These are phyloP conservation scores for Vigna radiata DNA, from an alignment of 306 rosid species.

Conservation along the genomic window DNA sequence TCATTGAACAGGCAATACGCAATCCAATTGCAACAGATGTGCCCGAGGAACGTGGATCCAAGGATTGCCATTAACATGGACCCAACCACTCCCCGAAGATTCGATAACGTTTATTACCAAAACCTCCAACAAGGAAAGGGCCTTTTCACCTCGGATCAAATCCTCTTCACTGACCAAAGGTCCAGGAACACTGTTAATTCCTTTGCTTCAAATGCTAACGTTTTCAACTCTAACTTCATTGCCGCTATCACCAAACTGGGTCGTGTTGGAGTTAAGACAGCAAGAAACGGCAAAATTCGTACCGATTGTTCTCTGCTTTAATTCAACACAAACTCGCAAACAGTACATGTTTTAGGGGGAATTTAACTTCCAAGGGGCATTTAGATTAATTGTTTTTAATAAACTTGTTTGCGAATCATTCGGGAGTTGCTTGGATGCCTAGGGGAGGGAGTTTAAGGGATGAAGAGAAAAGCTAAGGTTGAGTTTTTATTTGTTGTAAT, in stretches of 20 bases:
- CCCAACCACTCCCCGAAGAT: constrained; percentile 66
- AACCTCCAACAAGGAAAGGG: constrained; percentile 72
- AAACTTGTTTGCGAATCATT: constrained; percentile 18
- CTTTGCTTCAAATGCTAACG: constrained; percentile 49
- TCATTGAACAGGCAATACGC: constrained; percentile 54
- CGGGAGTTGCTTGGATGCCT: not conserved
- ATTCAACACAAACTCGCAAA: not conserved
- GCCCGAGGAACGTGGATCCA: constrained; percentile 70
- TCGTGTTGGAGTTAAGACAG: constrained; percentile 72
- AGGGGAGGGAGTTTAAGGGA: not conserved
- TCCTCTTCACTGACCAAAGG: constrained; percentile 60
- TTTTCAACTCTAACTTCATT: constrained; percentile 57
- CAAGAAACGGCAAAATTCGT: constrained; percentile 70
- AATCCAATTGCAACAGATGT: constrained; percentile 52
- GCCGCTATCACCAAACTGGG: constrained; percentile 74
- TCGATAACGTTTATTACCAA: constrained; percentile 66
- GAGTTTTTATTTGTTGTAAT: constrained; percentile 30
- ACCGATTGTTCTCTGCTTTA: constrained; percentile 58
- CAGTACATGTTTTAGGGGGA: not conserved
- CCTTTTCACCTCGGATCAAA: constrained; percentile 73
- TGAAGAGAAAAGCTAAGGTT: not conserved
- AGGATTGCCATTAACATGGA: constrained; percentile 81
- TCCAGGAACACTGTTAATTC: constrained; percentile 56
- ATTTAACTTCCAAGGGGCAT: not conserved
- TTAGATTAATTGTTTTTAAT: constrained; percentile 38